A percentile compares a stretch with the other conserved stretches of the same genome.
Conservation (phyloP, 371 early-diverging fungal genomes). For the Mortierella sp. region DNA sequence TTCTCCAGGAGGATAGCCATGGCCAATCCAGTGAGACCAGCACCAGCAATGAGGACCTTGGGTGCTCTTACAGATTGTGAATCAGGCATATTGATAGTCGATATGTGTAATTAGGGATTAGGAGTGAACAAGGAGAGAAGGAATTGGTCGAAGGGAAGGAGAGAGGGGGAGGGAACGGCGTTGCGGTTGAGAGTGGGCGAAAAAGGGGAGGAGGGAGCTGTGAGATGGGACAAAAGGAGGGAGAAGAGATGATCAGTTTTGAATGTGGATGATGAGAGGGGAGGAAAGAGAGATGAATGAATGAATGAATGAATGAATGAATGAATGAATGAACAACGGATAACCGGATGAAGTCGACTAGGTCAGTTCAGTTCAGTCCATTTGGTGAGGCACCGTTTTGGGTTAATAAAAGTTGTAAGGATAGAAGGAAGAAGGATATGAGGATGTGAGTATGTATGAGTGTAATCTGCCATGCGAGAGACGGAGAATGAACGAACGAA, state of each 20-base stretch:
- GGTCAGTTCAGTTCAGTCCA: too few species aligned
- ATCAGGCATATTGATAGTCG: slow-evolving; percentile 9
- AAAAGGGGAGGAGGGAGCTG: not conserved
- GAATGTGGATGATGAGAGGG: too few species aligned
- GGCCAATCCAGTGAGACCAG: slow-evolving; percentile 35
- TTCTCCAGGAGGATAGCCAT: slow-evolving; percentile 29
- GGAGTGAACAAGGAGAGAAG: not conserved
- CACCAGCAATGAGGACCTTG: slow-evolving; percentile 37
- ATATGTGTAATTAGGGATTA: not conserved
- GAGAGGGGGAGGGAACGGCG: not conserved
- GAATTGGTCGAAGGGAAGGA: not conserved
- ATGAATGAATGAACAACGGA: not conserved
- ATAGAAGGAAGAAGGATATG: too few species aligned
- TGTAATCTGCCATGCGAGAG: not conserved
- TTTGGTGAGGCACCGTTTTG: too few species aligned
- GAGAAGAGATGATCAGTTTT: slow-evolving; percentile 1
- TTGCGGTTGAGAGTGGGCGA: too few species aligned
- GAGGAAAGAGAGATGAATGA: not conserved
- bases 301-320: not conserved
- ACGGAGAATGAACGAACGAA: not conserved
- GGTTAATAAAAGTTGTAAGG: too few species aligned
- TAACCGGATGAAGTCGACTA: not conserved
- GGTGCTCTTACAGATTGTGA: slow-evolving; percentile 19
- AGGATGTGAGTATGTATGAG: not conserved
- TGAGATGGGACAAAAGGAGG: not conserved